These are phyloP conservation scores for Tolypocladium tropicale DNA, from an alignment of 2,329 filamentous ascomycete genomes.

Conservation along the genomic window DNA sequence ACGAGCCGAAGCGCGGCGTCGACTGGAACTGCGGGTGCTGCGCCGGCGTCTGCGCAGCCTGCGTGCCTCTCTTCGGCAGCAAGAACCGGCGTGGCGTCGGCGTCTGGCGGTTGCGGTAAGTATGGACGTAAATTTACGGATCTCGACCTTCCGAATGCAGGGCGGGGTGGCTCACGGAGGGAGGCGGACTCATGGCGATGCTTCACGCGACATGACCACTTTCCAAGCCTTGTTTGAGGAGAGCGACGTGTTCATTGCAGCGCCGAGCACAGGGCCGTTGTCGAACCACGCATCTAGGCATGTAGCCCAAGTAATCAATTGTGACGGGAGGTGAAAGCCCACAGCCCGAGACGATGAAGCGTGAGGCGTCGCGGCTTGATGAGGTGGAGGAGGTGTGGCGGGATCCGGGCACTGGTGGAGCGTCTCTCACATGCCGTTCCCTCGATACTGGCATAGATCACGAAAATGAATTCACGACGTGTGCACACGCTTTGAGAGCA, in stretches of 20 bases:
- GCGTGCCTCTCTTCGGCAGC: slow-evolving; percentile 21
- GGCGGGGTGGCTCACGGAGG: not conserved
- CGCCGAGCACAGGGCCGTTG: not conserved
- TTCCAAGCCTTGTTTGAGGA: not conserved
- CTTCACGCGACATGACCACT: not conserved
- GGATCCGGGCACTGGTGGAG: too few relatives aligned
- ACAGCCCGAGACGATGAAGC: not conserved
- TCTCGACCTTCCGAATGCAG: not conserved
- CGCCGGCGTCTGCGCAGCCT: slow-evolving; percentile 20
- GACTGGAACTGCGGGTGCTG: slow-evolving; percentile 22
- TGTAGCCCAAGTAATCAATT: not conserved
- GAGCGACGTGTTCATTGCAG: not conserved
- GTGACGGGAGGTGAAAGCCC: not conserved
- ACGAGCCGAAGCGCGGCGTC: slow-evolving; percentile 27
- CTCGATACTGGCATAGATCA: not conserved
- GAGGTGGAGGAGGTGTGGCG: not conserved
- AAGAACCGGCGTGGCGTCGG: slow-evolving; percentile 28
- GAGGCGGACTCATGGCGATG: slow-evolving; percentile 15
- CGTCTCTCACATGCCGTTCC: not conserved
- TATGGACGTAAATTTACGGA: not conserved
- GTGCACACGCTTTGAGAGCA: not conserved
- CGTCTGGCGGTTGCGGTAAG: slow-evolving; percentile 17
- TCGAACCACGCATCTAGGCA: not conserved
- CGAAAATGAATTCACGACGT: not conserved
- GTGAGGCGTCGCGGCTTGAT: not conserved